Base-by-base conservation (phyloP, 2,329 filamentous ascomycete species). In the Clarireedia monteithiana region DNA sequence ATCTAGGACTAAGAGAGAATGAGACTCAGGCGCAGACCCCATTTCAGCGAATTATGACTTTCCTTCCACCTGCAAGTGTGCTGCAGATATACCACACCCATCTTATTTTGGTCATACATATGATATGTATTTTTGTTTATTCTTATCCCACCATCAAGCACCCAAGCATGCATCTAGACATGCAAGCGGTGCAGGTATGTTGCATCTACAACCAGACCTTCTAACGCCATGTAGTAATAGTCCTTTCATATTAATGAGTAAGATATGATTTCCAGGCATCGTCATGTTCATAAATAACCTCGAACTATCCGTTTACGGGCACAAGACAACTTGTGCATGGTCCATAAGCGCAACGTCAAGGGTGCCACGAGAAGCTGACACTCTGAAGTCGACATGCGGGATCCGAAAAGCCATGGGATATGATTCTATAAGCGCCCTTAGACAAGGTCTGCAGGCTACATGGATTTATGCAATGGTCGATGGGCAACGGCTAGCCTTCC, bases 331-430 rank as follows among this genome's bases (percentile, higher is more conserved):
- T 46, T 38, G 26, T 46, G 26, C 53, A 36, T 55, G 48, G 24
- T 34, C 30, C 23, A 56, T 56, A 56, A 56, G 48, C 53, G 53
- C 53, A 55, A 46, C 39, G 23, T 52, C 53, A 56, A 40, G 53
- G 53, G 53, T 56, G 53, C 53, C 53, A 56, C 53, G 53, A 56
- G 42, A 55, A 39, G 48, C 53, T 56, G 48, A 56, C 48, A 46
- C 40, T 56, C 34, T 52, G 52, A 40, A 20, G 42, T 48, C 46
- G 30, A 48, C 46, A 56, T 52, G 48, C 53, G 48, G 48, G 53
- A 52, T 52, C 48, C 40, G 9, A 34, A 36, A 52, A 30, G 48
- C 53, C 24, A 52, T 52, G 53, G 34, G 53, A 40, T 46, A 56
- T 56, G 48, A 52, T 34, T 40, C 48, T 44, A 55, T 47, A 56